Conservation (phyloP, 2,329 filamentous ascomycete genomes). For the Phyllosticta ampelicida region DNA sequence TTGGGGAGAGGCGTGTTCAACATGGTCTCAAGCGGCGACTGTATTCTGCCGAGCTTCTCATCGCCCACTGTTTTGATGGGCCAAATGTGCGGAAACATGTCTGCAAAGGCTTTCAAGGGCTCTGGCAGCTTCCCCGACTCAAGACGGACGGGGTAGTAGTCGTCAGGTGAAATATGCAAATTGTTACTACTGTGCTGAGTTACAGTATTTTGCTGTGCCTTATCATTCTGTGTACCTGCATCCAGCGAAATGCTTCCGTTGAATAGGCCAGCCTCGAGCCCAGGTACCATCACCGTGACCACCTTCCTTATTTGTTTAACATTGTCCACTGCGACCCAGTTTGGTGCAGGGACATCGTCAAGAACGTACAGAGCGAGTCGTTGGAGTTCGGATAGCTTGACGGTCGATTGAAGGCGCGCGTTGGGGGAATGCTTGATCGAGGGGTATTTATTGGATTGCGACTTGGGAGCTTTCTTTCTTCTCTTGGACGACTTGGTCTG, state of each 20-base stretch:
- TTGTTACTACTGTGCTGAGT: conserved; percentile 14
- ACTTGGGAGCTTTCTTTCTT: conserved; percentile 20
- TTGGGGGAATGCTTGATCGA: conserved; percentile 42
- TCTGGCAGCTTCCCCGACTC: conserved; percentile 30
- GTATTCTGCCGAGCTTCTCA: conserved; percentile 65
- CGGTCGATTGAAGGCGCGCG: conserved; percentile 43
- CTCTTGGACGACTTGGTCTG: conserved; percentile 15
- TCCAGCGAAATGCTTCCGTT: conserved; percentile 41
- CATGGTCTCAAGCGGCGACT: conserved; percentile 80
- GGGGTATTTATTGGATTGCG: conserved; percentile 40
- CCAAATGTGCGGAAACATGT: conserved; percentile 83
- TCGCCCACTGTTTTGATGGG: conserved; percentile 82
- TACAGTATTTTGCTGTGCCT: conserved; percentile 12
- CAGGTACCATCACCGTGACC: conserved; percentile 84
- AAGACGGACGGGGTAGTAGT: conserved; percentile 39
- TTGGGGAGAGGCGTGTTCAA: conserved; percentile 64
- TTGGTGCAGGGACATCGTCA: conserved; percentile 45
- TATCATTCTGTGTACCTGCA: background rate
- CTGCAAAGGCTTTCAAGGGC: conserved; percentile 51
- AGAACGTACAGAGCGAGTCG: conserved; percentile 49
- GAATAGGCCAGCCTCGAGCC: conserved; percentile 85
- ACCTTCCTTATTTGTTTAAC: conserved; percentile 55
- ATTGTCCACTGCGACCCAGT: conserved; percentile 52
- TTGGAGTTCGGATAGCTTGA: conserved; percentile 50
- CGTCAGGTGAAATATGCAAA: conserved; percentile 33